Evolutionary conservation across 2,329 filamentous ascomycete species (phyloP), one percentile per base, ranked within the genome.

Genomic region (Colletotrichum shisoi): DNA sequence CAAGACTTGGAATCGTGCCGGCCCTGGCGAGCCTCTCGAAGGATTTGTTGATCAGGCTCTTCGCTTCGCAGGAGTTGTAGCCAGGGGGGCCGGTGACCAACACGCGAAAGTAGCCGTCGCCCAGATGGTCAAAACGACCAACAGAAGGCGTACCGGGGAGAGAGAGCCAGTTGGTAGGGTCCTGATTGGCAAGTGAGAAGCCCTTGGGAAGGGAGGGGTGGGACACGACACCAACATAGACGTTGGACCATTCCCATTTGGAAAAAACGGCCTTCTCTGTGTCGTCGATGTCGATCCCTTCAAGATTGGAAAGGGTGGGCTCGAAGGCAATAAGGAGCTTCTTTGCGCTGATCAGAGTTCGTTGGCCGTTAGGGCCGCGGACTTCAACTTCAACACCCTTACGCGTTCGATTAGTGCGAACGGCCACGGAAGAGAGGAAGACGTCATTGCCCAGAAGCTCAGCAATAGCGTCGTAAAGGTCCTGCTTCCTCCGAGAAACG

Each of bases 391-490:
- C 66, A 7, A 75, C 72, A 46, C 76, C 76, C n/a, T 69, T 63
- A 2, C 70, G 62, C 6, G 72, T 70, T 6, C 80, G 76, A 17
- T 74, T 57, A 1, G 75, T 70, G 21, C 69, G 51, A 11, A 75
- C 61, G 1, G 81, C 78, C 0, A 71, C 76, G 54, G 75, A 78
- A 12, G 73, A 73, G 62, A 77, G 76, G 12, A 81, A 69, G 1
- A 80, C 76, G 34, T 80, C 78, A 0, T 72, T 60, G 11, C 75
- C 76, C 1, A 83, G 73, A 31, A 75, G 72, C 1, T 58, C 37
- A 12, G 73, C 72, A 12, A 81, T 77, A 4, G 73, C 74, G 48
- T 79, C 75, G 64, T 81, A 83, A 1, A 83, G 64, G 17, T 79
- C 76, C 59, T 79, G 78, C 70, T 81, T 79, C 39, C 75, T 73